Percentiles rank a stretch among this genome's conserved stretches.
These are phyloP conservation scores for Candida labiduridarum DNA, from an alignment of 1,139 yeast genomes.

Conservation along the genomic window DNA sequence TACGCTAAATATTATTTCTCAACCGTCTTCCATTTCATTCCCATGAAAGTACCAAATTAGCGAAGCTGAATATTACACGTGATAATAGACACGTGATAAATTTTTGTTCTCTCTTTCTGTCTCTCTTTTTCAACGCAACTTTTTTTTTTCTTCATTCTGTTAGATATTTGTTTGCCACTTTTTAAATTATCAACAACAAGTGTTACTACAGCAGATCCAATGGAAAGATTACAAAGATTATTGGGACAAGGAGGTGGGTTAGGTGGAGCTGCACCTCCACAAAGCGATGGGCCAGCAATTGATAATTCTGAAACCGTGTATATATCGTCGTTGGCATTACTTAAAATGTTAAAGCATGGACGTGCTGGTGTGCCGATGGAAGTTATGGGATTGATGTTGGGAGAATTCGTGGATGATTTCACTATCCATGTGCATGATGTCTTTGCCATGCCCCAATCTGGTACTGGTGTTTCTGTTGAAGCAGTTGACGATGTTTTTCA, in stretches of 20 bases:
- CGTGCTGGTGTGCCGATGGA: slow-evolving; percentile 99
- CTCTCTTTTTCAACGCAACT: not conserved
- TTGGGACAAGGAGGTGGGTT: slow-evolving; percentile 63
- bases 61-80: too few relatives aligned
- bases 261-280: slow-evolving; percentile 55
- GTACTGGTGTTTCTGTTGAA: slow-evolving; percentile 98
- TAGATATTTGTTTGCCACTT: not conserved
- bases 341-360: slow-evolving; percentile 97
- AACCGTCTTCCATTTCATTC: too few relatives aligned
- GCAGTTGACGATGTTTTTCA: slow-evolving; percentile 99
- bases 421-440: slow-evolving; percentile 97
- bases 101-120: not conserved
- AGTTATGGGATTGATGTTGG: slow-evolving; percentile 99
- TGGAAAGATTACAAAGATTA: slow-evolving; percentile 79
- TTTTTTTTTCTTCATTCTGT: slow-evolving; percentile 3
- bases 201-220: slow-evolving; percentile 19
- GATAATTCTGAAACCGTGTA: slow-evolving; percentile 97
- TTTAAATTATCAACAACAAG: slow-evolving; percentile 5
- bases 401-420: slow-evolving; percentile 96
- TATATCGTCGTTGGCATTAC: slow-evolving; percentile 89
- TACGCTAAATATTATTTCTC: not conserved
- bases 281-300: slow-evolving; percentile 76
- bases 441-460: slow-evolving; percentile 98
- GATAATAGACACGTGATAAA: not conserved
- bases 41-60: not conserved